Conservation (phyloP, 2,329 filamentous ascomycete species). For the Huntiella moniliformis region DNA sequence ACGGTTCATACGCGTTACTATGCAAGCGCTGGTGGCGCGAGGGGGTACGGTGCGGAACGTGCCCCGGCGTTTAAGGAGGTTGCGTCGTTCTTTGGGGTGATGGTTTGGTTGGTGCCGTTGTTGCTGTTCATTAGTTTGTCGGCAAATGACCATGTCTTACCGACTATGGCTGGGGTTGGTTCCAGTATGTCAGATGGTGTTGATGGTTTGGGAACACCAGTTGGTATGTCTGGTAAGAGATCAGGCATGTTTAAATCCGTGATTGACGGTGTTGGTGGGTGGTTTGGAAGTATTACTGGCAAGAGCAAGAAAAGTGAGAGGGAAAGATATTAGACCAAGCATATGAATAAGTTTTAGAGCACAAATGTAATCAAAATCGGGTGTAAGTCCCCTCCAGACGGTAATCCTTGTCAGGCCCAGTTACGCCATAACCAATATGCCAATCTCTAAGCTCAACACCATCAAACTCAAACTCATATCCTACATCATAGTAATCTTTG, state of each 20-base stretch:
- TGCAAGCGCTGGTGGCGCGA: conserved; percentile 24
- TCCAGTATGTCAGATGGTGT: conserved; percentile 21
- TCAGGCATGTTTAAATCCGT: conserved; percentile 50
- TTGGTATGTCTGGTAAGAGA: conserved; percentile 20
- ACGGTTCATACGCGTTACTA: conserved; percentile 25
- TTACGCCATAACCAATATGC: conserved; percentile 45
- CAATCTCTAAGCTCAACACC: conserved; percentile 39
- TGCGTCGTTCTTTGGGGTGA: conserved; percentile 86
- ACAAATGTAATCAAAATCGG: conserved; percentile 15
- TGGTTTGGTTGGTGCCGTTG: conserved; percentile 93
- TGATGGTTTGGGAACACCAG: background rate
- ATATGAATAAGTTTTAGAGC: background rate
- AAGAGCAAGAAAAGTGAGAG: background rate
- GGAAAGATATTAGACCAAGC: background rate
- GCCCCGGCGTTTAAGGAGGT: conserved; percentile 78
- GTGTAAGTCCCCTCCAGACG: conserved; percentile 35
- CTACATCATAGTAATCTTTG: conserved; percentile 51
- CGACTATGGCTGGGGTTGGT: conserved; percentile 61
- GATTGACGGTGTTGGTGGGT: conserved; percentile 25
- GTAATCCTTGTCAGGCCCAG: conserved; percentile 59
- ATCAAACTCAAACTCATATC: conserved; percentile 46
- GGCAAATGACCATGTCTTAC: conserved; percentile 85
- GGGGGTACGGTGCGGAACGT: conserved; percentile 38
- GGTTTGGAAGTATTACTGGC: background rate
- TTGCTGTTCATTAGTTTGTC: conserved; percentile 85